A percentile compares a stretch with the other conserved stretches of the same genome.
Conservation (phyloP, 495 filamentous ascomycete genomes). For the Penicillium samsonianum region DNA sequence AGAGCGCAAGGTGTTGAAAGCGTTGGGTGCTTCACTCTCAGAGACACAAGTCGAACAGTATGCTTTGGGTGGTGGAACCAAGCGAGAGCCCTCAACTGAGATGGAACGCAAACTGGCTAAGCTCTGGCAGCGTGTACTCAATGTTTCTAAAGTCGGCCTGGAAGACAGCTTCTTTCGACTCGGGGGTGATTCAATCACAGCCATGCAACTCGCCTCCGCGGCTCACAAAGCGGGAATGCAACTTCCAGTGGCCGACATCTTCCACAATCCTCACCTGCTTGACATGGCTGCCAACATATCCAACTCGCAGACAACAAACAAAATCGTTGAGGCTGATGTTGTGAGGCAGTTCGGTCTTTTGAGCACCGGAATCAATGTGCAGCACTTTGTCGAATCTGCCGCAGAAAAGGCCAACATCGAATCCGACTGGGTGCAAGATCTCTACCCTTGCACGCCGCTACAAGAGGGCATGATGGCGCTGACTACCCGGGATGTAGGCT, state of each 20-base stretch:
- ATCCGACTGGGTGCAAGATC: constrained; percentile 24
- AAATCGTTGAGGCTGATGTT: background rate
- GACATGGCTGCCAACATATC: constrained; percentile 10
- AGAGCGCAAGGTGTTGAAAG: background rate
- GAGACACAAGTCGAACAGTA: background rate
- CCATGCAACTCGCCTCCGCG: constrained; percentile 32
- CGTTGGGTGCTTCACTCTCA: background rate
- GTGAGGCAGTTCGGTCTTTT: background rate
- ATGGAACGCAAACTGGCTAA: background rate
- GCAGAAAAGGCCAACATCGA: background rate
- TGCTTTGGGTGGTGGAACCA: background rate
- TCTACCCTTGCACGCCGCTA: constrained; percentile 32
- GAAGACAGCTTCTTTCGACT: constrained; percentile 17
- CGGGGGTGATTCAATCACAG: constrained; percentile 1
- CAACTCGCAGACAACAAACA: background rate
- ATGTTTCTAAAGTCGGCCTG: background rate
- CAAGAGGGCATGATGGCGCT: constrained; percentile 25
- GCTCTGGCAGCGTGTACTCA: background rate
- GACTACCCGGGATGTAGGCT: constrained; percentile 28
- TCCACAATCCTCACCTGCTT: constrained; percentile 40
- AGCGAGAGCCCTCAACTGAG: background rate
- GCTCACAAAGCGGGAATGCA: constrained; percentile 18
- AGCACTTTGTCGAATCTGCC: background rate
- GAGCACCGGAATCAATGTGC: background rate
- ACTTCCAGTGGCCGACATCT: constrained; percentile 27